Evolutionary conservation across 768 basidiomycete genomes (phyloP).

Genomic region (Lactifluus pinguis): DNA sequence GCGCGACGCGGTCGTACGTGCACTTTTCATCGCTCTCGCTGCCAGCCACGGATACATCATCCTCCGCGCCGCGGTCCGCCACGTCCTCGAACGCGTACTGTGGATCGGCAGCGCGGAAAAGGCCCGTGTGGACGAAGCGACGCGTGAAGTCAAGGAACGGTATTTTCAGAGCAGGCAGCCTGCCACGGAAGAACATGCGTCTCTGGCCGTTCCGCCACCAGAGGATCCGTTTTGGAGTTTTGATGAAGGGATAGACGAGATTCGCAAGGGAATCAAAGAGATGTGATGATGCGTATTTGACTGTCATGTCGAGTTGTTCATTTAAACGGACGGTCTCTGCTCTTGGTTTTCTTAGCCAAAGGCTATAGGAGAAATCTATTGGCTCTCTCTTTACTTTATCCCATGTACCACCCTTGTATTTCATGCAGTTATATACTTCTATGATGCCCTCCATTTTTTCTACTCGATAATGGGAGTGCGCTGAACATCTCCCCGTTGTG

Average conservation of each 20-base stretch:
- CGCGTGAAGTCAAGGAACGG: slow-evolving; percentile 43
- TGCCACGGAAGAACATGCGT: slow-evolving; percentile 5
- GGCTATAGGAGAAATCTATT: not conserved
- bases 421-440: not conserved
- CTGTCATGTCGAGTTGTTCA: no score
- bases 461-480: no score
- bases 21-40: slow-evolving; percentile 52
- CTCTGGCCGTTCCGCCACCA: not conserved
- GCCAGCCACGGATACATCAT: slow-evolving; percentile 85
- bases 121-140: slow-evolving; percentile 43
- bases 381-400: not conserved
- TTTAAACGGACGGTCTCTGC: not conserved
- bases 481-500: no score
- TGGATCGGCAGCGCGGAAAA: slow-evolving; percentile 72
- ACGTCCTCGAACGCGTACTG: slow-evolving; percentile 61
- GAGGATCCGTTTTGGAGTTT: slow-evolving; percentile 48
- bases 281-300: not conserved
- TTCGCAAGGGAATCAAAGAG: slow-evolving; percentile 56
- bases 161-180: slow-evolving; percentile 29
- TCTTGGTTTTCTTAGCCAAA: not conserved
- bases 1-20: slow-evolving; percentile 23
- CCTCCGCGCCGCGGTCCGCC: slow-evolving; percentile 51
- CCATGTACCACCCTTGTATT: not conserved
- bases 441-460: not conserved
- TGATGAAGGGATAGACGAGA: slow-evolving; percentile 71